Conservation (phyloP, 192 early-diverging fungal species). For the Spinellus fusiger region DNA sequence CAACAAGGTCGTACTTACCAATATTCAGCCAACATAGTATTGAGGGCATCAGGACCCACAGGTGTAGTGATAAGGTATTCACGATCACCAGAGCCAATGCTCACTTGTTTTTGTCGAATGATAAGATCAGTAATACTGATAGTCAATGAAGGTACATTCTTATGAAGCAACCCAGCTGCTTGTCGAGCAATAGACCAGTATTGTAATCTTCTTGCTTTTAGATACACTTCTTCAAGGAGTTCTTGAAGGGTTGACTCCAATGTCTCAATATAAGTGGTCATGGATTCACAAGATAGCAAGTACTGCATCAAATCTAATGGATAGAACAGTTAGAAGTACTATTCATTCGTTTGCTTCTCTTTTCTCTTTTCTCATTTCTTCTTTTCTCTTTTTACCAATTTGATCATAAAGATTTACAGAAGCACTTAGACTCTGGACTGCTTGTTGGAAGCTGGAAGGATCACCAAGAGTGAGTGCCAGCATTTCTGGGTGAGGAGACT, state of each 20-base stretch:
- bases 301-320: constrained; percentile 66
- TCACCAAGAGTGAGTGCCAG: constrained; percentile 63
- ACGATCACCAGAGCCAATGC: constrained; percentile 60
- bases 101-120: constrained; percentile 70
- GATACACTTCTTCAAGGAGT: constrained; percentile 75
- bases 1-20: constrained; percentile 27
- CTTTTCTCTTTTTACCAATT: constrained; percentile 30
- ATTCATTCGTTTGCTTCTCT: no score
- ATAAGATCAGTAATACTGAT: constrained; percentile 75
- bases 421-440: constrained; percentile 47
- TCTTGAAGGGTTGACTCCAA: constrained; percentile 46
- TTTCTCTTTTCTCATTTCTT: no score
- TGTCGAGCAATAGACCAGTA: constrained; percentile 77
- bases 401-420: constrained; percentile 81
- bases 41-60: constrained; percentile 58
- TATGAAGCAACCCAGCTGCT: constrained; percentile 67
- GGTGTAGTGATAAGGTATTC: constrained; percentile 68
- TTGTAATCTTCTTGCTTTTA: constrained; percentile 62
- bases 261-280: constrained; percentile 43
- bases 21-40: constrained; percentile 60
- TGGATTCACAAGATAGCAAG: constrained; percentile 59
- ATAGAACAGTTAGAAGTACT: neutral
- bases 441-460: constrained; percentile 48
- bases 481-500: constrained; percentile 13
- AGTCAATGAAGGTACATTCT: constrained; percentile 69